Conservation (phyloP, 2,329 filamentous ascomycete genomes). For the Calycina herbarum region DNA sequence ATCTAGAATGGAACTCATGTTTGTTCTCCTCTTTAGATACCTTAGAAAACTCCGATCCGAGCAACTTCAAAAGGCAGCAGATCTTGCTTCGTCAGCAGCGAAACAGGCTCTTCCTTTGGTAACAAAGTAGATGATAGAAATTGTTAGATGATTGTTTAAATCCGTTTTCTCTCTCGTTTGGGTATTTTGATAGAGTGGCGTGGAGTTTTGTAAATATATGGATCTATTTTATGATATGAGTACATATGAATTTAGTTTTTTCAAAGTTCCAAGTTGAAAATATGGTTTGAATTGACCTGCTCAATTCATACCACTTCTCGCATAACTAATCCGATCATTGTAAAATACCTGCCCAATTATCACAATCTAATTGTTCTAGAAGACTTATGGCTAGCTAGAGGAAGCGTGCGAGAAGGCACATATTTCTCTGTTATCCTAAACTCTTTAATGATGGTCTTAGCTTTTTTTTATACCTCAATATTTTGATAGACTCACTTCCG, state of each 20-base stretch:
- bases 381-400: too few relatives aligned
- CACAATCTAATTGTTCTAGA: too few relatives aligned
- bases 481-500: too few relatives aligned
- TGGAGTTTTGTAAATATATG: constrained; percentile 19
- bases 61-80: constrained; percentile 67
- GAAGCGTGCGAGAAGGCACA: too few relatives aligned
- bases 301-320: too few relatives aligned
- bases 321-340: too few relatives aligned
- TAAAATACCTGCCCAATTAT: too few relatives aligned
- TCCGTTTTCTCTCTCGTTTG: neutral
- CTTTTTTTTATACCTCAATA: too few relatives aligned
- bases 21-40: constrained; percentile 83
- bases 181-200: constrained; percentile 13
- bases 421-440: too few relatives aligned
- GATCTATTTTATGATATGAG: constrained; percentile 9
- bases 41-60: constrained; percentile 68
- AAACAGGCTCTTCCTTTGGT: constrained; percentile 40
- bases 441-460: too few relatives aligned
- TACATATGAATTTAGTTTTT: constrained; percentile 4
- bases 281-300: neutral
- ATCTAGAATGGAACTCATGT: constrained; percentile 78
- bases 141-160: constrained; percentile 9
- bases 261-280: neutral
- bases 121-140: constrained; percentile 32
- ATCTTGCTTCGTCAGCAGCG: constrained; percentile 61